These are phyloP conservation scores for Clathrospora elynae DNA, from an alignment of 2,329 filamentous ascomycete genomes.

Conservation along the genomic window DNA sequence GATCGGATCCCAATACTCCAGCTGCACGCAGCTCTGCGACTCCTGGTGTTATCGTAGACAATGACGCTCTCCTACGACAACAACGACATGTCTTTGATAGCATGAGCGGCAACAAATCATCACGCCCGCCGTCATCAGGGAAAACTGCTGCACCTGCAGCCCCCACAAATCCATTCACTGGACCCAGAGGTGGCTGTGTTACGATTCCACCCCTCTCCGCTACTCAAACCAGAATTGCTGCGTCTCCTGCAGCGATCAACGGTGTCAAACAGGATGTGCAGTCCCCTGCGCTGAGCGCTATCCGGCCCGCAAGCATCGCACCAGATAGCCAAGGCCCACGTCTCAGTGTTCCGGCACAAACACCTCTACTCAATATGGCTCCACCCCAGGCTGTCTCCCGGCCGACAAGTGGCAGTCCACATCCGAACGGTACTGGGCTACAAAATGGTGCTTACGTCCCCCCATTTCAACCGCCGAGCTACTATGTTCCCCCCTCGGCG, in stretches of 20 bases:
- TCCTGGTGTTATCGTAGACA: constrained; percentile 59
- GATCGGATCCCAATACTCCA: constrained; percentile 49
- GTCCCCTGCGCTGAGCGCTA: constrained; percentile 52
- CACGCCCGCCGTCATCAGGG: constrained; percentile 35
- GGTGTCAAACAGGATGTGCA: constrained; percentile 50
- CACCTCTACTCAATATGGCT: constrained; percentile 46
- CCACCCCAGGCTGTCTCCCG: constrained; percentile 48
- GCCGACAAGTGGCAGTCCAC: constrained; percentile 50
- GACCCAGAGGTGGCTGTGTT: constrained; percentile 29
- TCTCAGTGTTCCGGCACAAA: constrained; percentile 38
- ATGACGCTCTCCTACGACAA: constrained; percentile 59
- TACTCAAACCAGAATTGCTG: constrained; percentile 39
- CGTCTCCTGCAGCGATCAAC: constrained; percentile 39
- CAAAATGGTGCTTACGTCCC: constrained; percentile 29
- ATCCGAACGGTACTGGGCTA: constrained; percentile 43
- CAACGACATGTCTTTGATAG: constrained; percentile 58
- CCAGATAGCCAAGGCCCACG: constrained; percentile 39
- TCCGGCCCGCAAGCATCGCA: constrained; percentile 45
- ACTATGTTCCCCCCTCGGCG: constrained; percentile 38
- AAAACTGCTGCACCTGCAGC: constrained; percentile 33
- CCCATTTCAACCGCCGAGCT: constrained; percentile 39
- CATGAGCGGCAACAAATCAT: constrained; percentile 49
- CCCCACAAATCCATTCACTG: constrained; percentile 37
- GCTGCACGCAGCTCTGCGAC: constrained; percentile 50
- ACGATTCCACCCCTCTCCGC: constrained; percentile 28